Conservation (phyloP, 768 basidiomycete species). For the Collybia nuda region DNA sequence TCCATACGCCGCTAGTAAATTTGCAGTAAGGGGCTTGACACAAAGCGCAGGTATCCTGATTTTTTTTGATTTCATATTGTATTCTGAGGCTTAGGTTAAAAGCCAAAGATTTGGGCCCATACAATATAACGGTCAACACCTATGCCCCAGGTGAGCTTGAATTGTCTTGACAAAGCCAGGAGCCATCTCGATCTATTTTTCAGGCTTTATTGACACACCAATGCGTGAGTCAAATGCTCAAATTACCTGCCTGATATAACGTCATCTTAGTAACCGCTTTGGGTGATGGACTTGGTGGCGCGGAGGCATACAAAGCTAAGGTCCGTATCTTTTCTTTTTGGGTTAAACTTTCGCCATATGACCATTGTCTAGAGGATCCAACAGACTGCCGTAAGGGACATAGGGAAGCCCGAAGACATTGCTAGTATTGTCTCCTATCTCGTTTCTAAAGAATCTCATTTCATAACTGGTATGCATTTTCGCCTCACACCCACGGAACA, state of each 20-base stretch:
- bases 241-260: conserved; percentile 8
- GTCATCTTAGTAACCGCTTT: conserved; percentile 10
- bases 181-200: neutral
- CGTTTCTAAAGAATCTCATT: conserved; percentile 29
- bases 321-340: neutral
- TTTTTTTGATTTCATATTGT: neutral
- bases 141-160: conserved; percentile 15
- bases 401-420: conserved; percentile 28
- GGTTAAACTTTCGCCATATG: neutral
- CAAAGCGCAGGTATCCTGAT: conserved; percentile 23
- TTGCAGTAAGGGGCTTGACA: conserved; percentile 38
- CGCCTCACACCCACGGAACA: neutral
- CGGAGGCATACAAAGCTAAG: neutral
- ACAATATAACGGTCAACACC: conserved; percentile 20
- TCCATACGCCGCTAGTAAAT: conserved; percentile 36
- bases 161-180: neutral
- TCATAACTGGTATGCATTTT: conserved; percentile 27
- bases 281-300: neutral
- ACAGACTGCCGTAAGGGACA: conserved; percentile 7
- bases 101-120: conserved; percentile 14
- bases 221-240: conserved; percentile 3
- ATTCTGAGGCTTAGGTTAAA: neutral
- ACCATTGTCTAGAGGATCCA: neutral
- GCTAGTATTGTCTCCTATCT: conserved; percentile 36
- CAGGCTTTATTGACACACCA: conserved; percentile 6